Percentiles rank a stretch among this genome's conserved stretches.
Evolutionary conservation across 1,284 basidiomycete species (phyloP).

Genomic region (Volvariella surrecta): DNA sequence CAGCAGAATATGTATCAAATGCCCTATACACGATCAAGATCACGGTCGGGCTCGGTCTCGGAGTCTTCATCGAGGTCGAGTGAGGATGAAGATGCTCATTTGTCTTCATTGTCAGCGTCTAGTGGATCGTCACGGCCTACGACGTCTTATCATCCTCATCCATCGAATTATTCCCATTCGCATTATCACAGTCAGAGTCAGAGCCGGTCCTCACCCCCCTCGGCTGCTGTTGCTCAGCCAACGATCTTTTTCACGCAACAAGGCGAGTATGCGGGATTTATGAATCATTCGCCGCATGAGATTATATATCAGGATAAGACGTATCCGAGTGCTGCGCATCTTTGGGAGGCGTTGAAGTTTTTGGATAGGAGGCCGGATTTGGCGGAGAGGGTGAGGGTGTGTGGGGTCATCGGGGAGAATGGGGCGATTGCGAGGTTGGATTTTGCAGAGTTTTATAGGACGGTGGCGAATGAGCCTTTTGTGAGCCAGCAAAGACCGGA

Average conservation of each 20-base stretch:
- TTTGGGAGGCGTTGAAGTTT: slow-evolving; percentile 49
- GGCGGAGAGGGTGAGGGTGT: slow-evolving; percentile 27
- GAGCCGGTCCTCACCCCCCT: background rate
- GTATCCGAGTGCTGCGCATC: slow-evolving; percentile 46
- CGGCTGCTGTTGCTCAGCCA: too few relatives aligned
- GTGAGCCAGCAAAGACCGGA: slow-evolving; percentile 25
- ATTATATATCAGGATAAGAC: slow-evolving; percentile 33
- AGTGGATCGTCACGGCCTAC: slow-evolving; percentile 9
- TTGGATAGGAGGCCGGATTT: slow-evolving; percentile 26
- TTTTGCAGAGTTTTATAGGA: background rate
- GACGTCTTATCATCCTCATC: background rate
- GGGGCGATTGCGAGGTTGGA: background rate
- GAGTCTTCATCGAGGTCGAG: too few relatives aligned
- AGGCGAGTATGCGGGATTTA: slow-evolving; percentile 21
- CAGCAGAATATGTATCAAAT: too few relatives aligned
- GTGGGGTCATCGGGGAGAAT: slow-evolving; percentile 4
- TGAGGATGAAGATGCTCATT: too few relatives aligned
- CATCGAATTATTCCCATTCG: background rate
- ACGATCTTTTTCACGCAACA: background rate
- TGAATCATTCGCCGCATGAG: slow-evolving; percentile 36
- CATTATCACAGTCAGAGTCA: background rate
- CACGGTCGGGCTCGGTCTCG: too few relatives aligned
- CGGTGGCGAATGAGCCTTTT: background rate
- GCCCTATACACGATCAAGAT: too few relatives aligned
- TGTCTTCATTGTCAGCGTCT: too few relatives aligned